A percentile compares a stretch with the other conserved stretches of the same genome.
Evolutionary conservation across 1,284 basidiomycete genomes (phyloP).

Genomic region (Coniophora puteana): DNA sequence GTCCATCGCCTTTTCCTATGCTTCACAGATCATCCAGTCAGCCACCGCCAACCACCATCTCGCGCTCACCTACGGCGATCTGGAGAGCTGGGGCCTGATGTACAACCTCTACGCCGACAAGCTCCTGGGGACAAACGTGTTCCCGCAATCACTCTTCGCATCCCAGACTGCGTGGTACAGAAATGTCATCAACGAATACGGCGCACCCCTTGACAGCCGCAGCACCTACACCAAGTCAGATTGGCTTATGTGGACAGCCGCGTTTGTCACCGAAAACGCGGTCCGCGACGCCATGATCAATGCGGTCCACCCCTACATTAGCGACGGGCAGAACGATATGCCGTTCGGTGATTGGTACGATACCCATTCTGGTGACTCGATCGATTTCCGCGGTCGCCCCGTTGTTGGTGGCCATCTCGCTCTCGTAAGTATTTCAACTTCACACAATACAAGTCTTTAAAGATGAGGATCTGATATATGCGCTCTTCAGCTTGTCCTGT

Average conservation of each 20-base stretch:
- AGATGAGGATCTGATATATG: no score
- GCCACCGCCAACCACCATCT: conserved; percentile 52
- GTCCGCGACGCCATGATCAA: conserved; percentile 54
- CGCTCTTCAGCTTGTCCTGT: no score
- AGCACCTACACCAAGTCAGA: conserved; percentile 70
- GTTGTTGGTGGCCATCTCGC: no score
- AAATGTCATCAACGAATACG: conserved; percentile 26
- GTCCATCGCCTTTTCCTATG: conserved; percentile 54
- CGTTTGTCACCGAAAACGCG: conserved; percentile 45
- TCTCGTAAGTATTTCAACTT: no score
- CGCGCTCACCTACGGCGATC: conserved; percentile 40
- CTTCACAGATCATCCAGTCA: conserved; percentile 48
- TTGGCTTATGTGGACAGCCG: conserved; percentile 64
- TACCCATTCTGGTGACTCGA: no score
- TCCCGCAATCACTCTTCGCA: conserved; percentile 57
- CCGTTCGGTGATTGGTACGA: conserved; percentile 68
- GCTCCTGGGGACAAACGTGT: conserved; percentile 55
- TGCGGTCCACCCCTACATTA: conserved; percentile 52
- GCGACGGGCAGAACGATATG: conserved; percentile 47
- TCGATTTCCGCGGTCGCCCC: no score
- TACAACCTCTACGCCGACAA: conserved; percentile 70
- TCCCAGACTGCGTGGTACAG: conserved; percentile 25
- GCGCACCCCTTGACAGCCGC: conserved; percentile 63
- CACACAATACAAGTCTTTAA: no score
- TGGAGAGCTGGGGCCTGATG: conserved; percentile 54